Conservation (phyloP, 2,329 filamentous ascomycete genomes). For the Dactylellina haptotyla region DNA sequence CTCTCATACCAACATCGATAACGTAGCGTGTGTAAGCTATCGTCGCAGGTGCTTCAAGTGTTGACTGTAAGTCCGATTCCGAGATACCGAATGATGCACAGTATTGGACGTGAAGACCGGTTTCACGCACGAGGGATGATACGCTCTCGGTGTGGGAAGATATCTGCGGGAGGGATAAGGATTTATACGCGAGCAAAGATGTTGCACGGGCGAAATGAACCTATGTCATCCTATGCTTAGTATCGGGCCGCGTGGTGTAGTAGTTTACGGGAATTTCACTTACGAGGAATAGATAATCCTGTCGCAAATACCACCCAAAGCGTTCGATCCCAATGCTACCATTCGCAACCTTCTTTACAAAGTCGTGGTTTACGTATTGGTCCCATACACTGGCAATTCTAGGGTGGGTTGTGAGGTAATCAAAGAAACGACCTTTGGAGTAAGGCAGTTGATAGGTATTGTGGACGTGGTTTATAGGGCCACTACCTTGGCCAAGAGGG, state of each 20-base stretch:
- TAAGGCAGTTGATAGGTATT: slow-evolving; percentile 71
- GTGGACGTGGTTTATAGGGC: slow-evolving; percentile 76
- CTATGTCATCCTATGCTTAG: slow-evolving; percentile 62
- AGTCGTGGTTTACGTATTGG: slow-evolving; percentile 80
- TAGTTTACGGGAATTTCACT: slow-evolving; percentile 55
- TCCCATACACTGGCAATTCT: slow-evolving; percentile 81
- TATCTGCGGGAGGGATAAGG: slow-evolving; percentile 77
- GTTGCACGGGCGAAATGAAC: slow-evolving; percentile 89
- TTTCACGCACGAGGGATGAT: slow-evolving; percentile 79
- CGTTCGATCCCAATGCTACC: slow-evolving; percentile 78
- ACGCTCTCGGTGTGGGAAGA: slow-evolving; percentile 75
- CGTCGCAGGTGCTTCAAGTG: slow-evolving; percentile 76
- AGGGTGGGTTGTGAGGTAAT: slow-evolving; percentile 79
- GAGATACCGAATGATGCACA: slow-evolving; percentile 83
- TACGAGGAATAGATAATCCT: slow-evolving; percentile 91
- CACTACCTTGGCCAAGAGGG: slow-evolving; percentile 69
- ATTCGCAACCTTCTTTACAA: slow-evolving; percentile 79
- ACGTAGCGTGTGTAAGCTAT: slow-evolving; percentile 87
- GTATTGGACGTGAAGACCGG: slow-evolving; percentile 81
- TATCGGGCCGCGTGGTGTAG: not conserved
- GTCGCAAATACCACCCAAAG: slow-evolving; percentile 89
- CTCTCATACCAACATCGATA: slow-evolving; percentile 84
- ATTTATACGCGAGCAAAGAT: slow-evolving; percentile 85
- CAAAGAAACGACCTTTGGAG: slow-evolving; percentile 77
- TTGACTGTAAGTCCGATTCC: slow-evolving; percentile 75